Conservation (phyloP, 306 rosid species). For the Pyrus pyrifolia region DNA sequence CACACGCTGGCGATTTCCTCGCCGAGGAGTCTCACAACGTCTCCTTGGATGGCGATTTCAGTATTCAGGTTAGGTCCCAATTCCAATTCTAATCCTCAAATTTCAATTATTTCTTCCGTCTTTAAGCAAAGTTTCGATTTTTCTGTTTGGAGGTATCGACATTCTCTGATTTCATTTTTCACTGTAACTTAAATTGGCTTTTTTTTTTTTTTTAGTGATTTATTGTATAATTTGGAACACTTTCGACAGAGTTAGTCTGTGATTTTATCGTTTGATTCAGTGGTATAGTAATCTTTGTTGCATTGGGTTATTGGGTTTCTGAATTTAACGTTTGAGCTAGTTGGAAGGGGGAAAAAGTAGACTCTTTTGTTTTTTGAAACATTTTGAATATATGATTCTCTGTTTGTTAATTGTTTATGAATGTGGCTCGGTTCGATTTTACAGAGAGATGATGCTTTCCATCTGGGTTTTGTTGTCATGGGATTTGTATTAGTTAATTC, state of each 20-base stretch:
- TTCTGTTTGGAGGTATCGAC: not conserved
- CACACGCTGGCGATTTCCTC: conserved; percentile 61
- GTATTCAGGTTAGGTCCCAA: conserved; percentile 89
- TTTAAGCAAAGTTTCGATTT: not conserved
- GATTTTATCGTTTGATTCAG: not conserved
- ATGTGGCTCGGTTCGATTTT: not conserved
- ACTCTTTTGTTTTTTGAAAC: not conserved
- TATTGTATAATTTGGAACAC: not conserved
- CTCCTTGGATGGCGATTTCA: conserved; percentile 94
- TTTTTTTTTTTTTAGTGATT: not conserved
- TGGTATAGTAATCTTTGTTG: not conserved
- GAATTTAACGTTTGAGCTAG: not conserved
- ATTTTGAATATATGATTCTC: not conserved
- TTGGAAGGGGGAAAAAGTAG: not conserved
- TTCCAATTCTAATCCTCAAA: not conserved
- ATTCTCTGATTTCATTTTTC: not conserved
- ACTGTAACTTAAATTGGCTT: not conserved
- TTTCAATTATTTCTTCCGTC: not conserved
- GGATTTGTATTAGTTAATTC: not conserved
- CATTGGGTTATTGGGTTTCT: not conserved
- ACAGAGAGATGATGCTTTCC: not conserved
- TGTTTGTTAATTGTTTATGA: not conserved
- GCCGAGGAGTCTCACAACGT: conserved; percentile 85
- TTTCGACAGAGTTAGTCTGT: not conserved
- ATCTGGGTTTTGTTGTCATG: not conserved